Conservation (phyloP, 768 basidiomycete species). For the Lentinula sp. region DNA sequence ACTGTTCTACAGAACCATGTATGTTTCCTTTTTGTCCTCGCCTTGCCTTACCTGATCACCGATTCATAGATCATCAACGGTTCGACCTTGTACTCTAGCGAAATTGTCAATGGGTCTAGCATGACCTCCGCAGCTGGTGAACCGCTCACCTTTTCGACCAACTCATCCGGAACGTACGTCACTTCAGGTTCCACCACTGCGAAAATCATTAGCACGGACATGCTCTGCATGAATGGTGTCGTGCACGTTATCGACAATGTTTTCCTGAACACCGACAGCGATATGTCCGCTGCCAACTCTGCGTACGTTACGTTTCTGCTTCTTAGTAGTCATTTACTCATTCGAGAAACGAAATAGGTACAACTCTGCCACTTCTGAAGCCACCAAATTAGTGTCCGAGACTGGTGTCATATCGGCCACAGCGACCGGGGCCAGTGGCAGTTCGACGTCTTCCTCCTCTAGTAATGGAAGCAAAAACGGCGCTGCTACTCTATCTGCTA, state of each 20-base stretch:
- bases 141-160: constrained; percentile 41
- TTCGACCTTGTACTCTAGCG: constrained; percentile 56
- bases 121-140: constrained; percentile 55
- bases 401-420: neutral
- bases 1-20: constrained; percentile 58
- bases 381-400: neutral
- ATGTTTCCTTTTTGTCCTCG: constrained; percentile 14
- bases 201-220: constrained; percentile 50
- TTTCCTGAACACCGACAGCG: constrained; percentile 36
- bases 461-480: neutral
- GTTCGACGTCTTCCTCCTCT: neutral
- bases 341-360: neutral
- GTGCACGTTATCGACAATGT: constrained; percentile 56
- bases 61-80: constrained; percentile 57
- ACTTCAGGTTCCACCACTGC: constrained; percentile 34
- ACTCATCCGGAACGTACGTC: constrained; percentile 55
- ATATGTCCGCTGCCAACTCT: constrained; percentile 40
- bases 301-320: constrained; percentile 32
- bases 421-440: neutral
- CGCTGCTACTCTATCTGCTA: neutral
- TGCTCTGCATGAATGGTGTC: constrained; percentile 63
- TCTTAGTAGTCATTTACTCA: neutral
- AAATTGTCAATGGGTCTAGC: constrained; percentile 27
- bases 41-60: neutral
- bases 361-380: constrained; percentile 1